Percentiles rank a stretch among this genome's conserved stretches.
These are phyloP conservation scores for Syncephalastrum racemosum DNA, from an alignment of 371 early-diverging fungal species.

Conservation along the genomic window DNA sequence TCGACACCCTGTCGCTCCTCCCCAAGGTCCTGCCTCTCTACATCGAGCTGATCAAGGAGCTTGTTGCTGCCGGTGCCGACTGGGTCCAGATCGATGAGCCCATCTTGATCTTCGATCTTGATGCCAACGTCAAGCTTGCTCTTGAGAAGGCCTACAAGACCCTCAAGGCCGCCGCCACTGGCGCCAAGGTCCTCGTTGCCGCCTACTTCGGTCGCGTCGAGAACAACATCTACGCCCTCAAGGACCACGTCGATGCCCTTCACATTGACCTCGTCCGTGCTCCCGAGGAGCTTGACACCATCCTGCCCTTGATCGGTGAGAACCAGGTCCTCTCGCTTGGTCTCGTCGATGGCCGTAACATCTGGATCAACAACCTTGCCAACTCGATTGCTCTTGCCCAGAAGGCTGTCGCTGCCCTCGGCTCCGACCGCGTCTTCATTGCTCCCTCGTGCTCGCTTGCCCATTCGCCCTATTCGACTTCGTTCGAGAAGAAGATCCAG, in stretches of 20 bases:
- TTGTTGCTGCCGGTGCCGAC: constrained; percentile 86
- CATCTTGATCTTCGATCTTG: constrained; percentile 75
- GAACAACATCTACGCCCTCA: constrained; percentile 67
- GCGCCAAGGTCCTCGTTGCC: constrained; percentile 77
- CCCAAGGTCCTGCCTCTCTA: constrained; percentile 80
- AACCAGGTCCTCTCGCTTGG: constrained; percentile 81
- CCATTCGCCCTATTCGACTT: constrained; percentile 89
- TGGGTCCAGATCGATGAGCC: constrained; percentile 96
- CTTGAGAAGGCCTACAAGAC: constrained; percentile 65
- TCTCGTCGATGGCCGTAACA: constrained; percentile 93
- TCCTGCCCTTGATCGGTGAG: constrained; percentile 55
- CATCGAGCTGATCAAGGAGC: constrained; percentile 70
- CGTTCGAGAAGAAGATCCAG: constrained; percentile 76
- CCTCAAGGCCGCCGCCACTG: constrained; percentile 53
- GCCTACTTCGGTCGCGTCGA: constrained; percentile 93
- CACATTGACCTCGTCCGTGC: constrained; percentile 93
- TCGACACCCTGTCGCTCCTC: constrained; percentile 73
- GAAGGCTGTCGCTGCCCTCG: constrained; percentile 67
- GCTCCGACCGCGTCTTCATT: constrained; percentile 74
- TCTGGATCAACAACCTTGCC: constrained; percentile 92
- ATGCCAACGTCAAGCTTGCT: constrained; percentile 46
- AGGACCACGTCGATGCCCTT: constrained; percentile 76
- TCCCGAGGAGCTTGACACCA: constrained; percentile 75
- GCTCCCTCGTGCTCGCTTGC: constrained; percentile 91
- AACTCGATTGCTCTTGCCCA: constrained; percentile 68